Evolutionary conservation across 805 yeast genomes (phyloP).

Genomic region (Candida wancherniae): DNA sequence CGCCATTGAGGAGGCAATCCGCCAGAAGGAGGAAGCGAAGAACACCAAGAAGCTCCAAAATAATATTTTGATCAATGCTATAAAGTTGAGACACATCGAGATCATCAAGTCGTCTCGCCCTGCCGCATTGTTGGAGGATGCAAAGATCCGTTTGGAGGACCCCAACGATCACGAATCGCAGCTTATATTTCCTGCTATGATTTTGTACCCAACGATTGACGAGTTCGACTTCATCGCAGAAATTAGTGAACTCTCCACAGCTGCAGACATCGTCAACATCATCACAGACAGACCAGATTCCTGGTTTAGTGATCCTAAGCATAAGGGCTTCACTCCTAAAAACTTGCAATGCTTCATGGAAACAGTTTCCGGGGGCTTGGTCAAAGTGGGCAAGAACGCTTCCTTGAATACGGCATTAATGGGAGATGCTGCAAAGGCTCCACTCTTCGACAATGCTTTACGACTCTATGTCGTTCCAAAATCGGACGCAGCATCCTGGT

Average conservation of each 20-base stretch:
- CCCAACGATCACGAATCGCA: constrained; percentile 68
- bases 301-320: constrained; percentile 64
- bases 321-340: constrained; percentile 52
- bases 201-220: constrained; percentile 76
- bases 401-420: constrained; percentile 60
- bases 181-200: constrained; percentile 73
- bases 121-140: constrained; percentile 49
- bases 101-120: constrained; percentile 49
- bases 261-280: constrained; percentile 55
- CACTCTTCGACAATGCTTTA: constrained; percentile 69
- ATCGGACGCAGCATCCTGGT: constrained; percentile 59
- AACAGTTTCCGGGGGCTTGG: constrained; percentile 76
- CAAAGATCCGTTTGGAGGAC: constrained; percentile 57
- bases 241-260: constrained; percentile 66
- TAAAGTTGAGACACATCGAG: constrained; percentile 53
- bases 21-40: constrained; percentile 33
- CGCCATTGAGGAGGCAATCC: constrained; percentile 23
- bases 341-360: constrained; percentile 75
- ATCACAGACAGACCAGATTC: constrained; percentile 60
- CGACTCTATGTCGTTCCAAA: constrained; percentile 79
- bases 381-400: constrained; percentile 77
- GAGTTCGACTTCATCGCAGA: constrained; percentile 80
- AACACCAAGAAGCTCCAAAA: constrained; percentile 39
- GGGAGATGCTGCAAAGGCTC: constrained; percentile 59
- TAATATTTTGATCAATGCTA: constrained; percentile 51